These are phyloP conservation scores for Haplosporangium sp. DNA, from an alignment of 371 early-diverging fungal species.

Conservation along the genomic window DNA sequence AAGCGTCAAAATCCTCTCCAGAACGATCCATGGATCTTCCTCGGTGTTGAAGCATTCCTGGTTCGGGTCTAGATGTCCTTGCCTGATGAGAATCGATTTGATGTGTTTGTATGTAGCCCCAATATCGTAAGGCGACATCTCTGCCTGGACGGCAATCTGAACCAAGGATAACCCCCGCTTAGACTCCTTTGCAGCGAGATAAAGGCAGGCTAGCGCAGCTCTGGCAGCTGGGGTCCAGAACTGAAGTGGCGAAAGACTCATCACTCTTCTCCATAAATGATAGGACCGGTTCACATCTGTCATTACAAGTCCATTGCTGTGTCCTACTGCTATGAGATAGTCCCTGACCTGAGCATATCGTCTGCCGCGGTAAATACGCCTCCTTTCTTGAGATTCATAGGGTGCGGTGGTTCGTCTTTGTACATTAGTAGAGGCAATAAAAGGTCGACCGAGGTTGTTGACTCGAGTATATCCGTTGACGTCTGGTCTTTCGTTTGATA, in stretches of 20 bases:
- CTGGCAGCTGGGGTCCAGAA: slow-evolving; percentile 7
- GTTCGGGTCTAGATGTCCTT: not conserved
- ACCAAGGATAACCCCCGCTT: slow-evolving; percentile 12
- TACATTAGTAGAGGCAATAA: not conserved
- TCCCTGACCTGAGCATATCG: not conserved
- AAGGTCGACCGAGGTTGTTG: slow-evolving; percentile 1
- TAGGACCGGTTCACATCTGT: slow-evolving; percentile 2
- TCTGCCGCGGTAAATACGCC: not conserved
- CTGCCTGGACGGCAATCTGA: slow-evolving; percentile 18
- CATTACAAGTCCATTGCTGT: not conserved
- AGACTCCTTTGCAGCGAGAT: slow-evolving; percentile 32
- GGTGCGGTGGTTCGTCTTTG: too few relatives aligned
- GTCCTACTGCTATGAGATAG: not conserved
- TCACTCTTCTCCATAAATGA: slow-evolving; percentile 10
- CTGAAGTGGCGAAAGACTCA: not conserved
- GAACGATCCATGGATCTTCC: slow-evolving; percentile 30
- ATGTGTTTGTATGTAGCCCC: slow-evolving; percentile 23
- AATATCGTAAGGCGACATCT: slow-evolving; percentile 9
- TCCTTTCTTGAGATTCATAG: not conserved
- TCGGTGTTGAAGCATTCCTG: slow-evolving; percentile 8
- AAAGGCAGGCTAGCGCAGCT: slow-evolving; percentile 35
- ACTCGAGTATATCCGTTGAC: slow-evolving; percentile 1
- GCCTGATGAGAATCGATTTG: slow-evolving; percentile 6
- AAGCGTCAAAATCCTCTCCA: slow-evolving; percentile 25
- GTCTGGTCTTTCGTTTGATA: not conserved